Conservation (phyloP, 805 yeast species). For the Pichia occidentalis region DNA sequence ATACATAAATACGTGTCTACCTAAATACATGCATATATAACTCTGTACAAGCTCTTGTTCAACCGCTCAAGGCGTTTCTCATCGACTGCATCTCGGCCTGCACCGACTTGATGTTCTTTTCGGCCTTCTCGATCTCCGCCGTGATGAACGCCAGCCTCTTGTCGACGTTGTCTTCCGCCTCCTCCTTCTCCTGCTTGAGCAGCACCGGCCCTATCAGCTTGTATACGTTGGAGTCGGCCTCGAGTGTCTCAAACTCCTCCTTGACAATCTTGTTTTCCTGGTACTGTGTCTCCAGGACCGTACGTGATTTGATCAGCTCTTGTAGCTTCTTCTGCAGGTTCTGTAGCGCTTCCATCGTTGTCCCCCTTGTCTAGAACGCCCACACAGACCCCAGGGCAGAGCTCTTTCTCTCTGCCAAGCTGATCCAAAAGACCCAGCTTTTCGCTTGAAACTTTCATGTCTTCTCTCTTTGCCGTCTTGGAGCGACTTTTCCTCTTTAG, state of each 20-base stretch:
- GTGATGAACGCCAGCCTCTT: slow-evolving; percentile 87
- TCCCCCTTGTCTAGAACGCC: not conserved
- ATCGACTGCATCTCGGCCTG: slow-evolving; percentile 52
- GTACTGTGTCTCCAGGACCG: slow-evolving; percentile 83
- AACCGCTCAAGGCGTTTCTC: no score
- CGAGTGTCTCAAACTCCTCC: slow-evolving; percentile 57
- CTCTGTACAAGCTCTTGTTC: no score
- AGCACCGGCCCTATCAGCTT: slow-evolving; percentile 90
- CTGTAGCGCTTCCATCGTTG: slow-evolving; percentile 17
- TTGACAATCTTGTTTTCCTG: slow-evolving; percentile 91
- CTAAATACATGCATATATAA: no score
- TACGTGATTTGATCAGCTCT: slow-evolving; percentile 64
- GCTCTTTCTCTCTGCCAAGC: no score
- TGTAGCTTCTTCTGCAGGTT: slow-evolving; percentile 28
- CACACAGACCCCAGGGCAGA: no score
- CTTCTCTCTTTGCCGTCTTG: no score
- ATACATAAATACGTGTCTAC: no score
- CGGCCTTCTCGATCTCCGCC: slow-evolving; percentile 73
- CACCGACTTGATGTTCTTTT: slow-evolving; percentile 52
- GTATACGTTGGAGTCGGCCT: slow-evolving; percentile 69
- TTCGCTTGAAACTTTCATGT: no score
- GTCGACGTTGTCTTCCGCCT: slow-evolving; percentile 76
- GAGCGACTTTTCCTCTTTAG: no score
- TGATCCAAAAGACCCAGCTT: no score
- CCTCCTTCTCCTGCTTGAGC: slow-evolving; percentile 78